These are phyloP conservation scores for Solanum arcanum DNA, from an alignment of 257 asterid species.

Conservation along the genomic window DNA sequence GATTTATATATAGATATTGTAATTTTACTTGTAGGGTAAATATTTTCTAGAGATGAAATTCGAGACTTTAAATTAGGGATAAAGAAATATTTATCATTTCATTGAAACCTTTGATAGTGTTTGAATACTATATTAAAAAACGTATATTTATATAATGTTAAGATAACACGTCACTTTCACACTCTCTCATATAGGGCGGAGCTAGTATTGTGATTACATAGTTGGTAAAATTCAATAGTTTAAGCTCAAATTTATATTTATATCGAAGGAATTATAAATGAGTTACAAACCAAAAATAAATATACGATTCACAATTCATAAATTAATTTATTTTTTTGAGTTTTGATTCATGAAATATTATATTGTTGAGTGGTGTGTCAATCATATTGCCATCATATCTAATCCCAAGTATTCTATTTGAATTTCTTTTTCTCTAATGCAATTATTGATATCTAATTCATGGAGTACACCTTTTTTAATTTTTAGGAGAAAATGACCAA, in stretches of 20 bases:
- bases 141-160: background rate
- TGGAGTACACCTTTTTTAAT: background rate
- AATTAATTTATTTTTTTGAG: background rate
- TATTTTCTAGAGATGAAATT: fast-evolving
- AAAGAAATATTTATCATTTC: background rate
- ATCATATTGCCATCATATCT: background rate
- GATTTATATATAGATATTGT: fast-evolving
- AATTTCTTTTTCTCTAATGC: background rate
- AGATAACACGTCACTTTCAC: background rate
- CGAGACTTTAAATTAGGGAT: fast-evolving
- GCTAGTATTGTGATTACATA: background rate
- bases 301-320: background rate
- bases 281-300: too few relatives aligned
- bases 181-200: background rate
- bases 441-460: background rate
- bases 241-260: background rate
- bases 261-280: background rate
- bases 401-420: background rate
- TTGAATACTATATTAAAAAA: background rate
- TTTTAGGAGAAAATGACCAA: background rate
- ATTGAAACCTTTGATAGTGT: background rate
- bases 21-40: fast-evolving
- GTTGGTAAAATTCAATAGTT: background rate
- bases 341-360: background rate
- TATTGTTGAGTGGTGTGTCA: background rate